Evolutionary conservation across 306 rosid genomes (phyloP), one percentile per base, ranked within the genome.

Genomic region (Castanopsis chinensis): DNA sequence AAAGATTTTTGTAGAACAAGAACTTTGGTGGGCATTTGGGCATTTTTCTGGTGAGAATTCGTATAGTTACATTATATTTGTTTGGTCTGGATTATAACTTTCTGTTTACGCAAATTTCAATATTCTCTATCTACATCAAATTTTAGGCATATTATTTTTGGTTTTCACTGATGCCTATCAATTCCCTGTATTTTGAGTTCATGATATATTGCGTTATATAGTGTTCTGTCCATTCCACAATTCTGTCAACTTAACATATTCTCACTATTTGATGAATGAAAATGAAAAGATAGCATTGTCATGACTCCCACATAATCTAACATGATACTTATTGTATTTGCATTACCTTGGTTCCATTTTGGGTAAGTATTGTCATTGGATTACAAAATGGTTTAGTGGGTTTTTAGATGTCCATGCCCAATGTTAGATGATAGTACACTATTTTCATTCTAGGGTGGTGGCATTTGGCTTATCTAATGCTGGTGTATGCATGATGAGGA

Each of bases 11-110:
- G 4, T 37, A 51, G 68, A 74, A 28, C 67, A 43, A 74, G 60
- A 35, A 54, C 61, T 71, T 63, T 35, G 8, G 52, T 11, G 25
- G 14, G 21, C 67, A 56, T 45, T 56, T 67, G 45, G 79, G 61
- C 54, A 60, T 51, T 71, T 55, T 59, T 10, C 80, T 23, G 14
- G 11, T 75, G 19, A 28, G 77, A 71, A 74, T 59, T 25, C 33
- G 58, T 30, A 4, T 72, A n/a, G 43, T 9, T 35, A 68, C 72
- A 12, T 45, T 20, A 25, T 15, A 17, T 20, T 63, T 61, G 30
- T 56, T 65, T 6, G 11, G 32, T 53, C 49, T 68, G 27, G 52
- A 68, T 68, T 35, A 4, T 37, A 2, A 35, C 52, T 33, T 67
- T 33, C 52, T 19, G 13, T n/a, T n/a, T 68, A 8, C 13, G 12